Percentiles rank a stretch among this genome's conserved stretches.
phyloP scores from a whole-genome alignment of 1,139 yeast genomes.

The Yamadazyma kanchanaburiensis region DNA sequence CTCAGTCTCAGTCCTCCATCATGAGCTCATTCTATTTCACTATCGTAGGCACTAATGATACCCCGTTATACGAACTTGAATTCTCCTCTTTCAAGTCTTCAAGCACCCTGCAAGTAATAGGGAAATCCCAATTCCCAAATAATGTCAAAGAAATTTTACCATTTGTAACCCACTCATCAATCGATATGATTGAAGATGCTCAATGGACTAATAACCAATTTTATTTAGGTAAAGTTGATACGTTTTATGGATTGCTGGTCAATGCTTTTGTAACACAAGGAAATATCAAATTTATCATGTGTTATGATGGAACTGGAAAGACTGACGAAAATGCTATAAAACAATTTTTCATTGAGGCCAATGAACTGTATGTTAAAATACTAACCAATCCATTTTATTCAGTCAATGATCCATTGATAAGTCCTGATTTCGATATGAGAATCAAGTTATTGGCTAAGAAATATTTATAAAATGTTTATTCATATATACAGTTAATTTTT shows the following conservation, averaged over 20 bases:
- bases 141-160: constrained; percentile 81
- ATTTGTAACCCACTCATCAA: constrained; percentile 80
- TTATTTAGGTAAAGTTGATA: constrained; percentile 76
- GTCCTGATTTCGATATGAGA: constrained; percentile 73
- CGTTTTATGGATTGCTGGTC: constrained; percentile 75
- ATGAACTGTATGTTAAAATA: constrained; percentile 85
- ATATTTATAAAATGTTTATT: constrained; percentile 61
- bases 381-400: constrained; percentile 83
- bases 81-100: constrained; percentile 63
- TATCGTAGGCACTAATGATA: constrained; percentile 82
- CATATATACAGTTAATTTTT: no score
- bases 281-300: constrained; percentile 73
- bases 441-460: constrained; percentile 73
- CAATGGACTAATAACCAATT: constrained; percentile 74
- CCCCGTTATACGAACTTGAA: constrained; percentile 84
- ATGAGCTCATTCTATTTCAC: constrained; percentile 74
- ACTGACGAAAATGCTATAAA: constrained; percentile 72
- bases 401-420: constrained; percentile 69
- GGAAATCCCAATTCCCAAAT: constrained; percentile 64
- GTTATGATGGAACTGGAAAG: constrained; percentile 51
- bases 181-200: constrained; percentile 84
- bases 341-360: constrained; percentile 80
- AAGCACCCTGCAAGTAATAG: constrained; percentile 45
- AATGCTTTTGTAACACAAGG: constrained; percentile 89
- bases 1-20: no score